These are phyloP conservation scores for Allium cepa DNA, from an alignment of 106 monocot species.

Conservation along the genomic window DNA sequence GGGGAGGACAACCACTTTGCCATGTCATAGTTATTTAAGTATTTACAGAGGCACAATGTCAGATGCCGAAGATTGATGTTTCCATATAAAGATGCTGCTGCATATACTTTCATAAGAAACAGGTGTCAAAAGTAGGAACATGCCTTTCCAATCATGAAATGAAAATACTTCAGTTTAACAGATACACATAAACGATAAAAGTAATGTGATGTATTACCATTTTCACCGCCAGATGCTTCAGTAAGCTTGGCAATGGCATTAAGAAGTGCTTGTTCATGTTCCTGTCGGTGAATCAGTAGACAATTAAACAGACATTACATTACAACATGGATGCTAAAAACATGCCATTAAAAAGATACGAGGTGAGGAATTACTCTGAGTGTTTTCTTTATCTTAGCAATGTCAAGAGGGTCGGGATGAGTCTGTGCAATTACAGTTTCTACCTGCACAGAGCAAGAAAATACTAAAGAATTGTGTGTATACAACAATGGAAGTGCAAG, in stretches of 20 bases:
- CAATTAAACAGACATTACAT: background rate
- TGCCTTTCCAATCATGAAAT: too few species aligned
- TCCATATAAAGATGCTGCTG: too few species aligned
- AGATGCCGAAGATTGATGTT: too few species aligned
- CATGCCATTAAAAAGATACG: background rate
- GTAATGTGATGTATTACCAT: conserved; percentile 23
- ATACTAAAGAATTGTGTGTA: background rate
- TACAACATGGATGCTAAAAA: too few species aligned
- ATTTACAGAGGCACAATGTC: too few species aligned
- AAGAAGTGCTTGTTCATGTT: conserved; percentile 70
- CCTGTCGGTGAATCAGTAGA: conserved; percentile 25
- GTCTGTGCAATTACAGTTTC: conserved; percentile 46
- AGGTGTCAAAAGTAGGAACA: too few species aligned
- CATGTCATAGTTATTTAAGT: too few species aligned
- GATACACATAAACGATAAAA: too few species aligned
- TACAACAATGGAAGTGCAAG: background rate
- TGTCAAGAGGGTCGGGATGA: conserved; percentile 53
- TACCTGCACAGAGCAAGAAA: conserved; percentile 36
- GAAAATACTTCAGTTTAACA: too few species aligned
- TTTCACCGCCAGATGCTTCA: conserved; percentile 68
- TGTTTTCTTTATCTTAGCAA: conserved; percentile 72
- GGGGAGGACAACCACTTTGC: too few species aligned
- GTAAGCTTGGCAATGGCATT: conserved; percentile 66
- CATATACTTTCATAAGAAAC: too few species aligned
- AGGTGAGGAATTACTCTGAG: conserved; percentile 48